Percentiles rank a stretch among this genome's conserved stretches.
Conservation (phyloP, 371 early-diverging fungal genomes). For the Batrachochytrium dendrobatidis region DNA sequence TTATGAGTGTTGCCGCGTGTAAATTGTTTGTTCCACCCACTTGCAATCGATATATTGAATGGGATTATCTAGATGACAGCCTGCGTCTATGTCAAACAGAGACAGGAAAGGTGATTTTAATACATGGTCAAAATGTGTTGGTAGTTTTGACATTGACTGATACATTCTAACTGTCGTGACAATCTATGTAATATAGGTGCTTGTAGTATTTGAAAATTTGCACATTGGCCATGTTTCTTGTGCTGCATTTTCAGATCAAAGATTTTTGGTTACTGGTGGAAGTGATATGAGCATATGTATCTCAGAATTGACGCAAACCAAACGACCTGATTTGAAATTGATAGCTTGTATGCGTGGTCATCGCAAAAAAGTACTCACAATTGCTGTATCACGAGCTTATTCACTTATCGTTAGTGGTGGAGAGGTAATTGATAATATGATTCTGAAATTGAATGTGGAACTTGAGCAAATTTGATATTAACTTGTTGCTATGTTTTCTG, state of each 20-base stretch:
- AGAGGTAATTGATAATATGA: constrained; percentile 19
- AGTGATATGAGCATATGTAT: constrained; percentile 63
- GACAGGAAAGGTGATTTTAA: constrained; percentile 41
- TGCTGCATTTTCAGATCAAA: constrained; percentile 57
- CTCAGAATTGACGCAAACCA: constrained; percentile 49
- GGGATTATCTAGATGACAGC: constrained; percentile 65
- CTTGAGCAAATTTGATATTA: no score
- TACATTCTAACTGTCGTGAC: not conserved
- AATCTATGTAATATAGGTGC: constrained; percentile 13
- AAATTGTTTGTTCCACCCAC: constrained; percentile 13
- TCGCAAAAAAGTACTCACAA: constrained; percentile 45
- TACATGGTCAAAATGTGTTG: no score
- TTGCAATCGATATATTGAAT: constrained; percentile 53
- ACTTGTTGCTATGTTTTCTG: no score
- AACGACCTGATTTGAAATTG: constrained; percentile 41
- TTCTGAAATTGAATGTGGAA: no score
- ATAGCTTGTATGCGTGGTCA: constrained; percentile 62
- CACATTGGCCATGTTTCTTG: constrained; percentile 61
- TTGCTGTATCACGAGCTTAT: constrained; percentile 58
- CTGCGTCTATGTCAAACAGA: constrained; percentile 56
- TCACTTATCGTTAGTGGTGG: constrained; percentile 63
- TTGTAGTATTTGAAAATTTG: constrained; percentile 63
- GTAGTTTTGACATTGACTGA: not conserved
- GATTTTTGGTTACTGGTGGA: constrained; percentile 64
- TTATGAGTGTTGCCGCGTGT: not conserved